Evolutionary conservation across 805 yeast species (phyloP).

Genomic region (Sugiyamaella lignohabitans): DNA sequence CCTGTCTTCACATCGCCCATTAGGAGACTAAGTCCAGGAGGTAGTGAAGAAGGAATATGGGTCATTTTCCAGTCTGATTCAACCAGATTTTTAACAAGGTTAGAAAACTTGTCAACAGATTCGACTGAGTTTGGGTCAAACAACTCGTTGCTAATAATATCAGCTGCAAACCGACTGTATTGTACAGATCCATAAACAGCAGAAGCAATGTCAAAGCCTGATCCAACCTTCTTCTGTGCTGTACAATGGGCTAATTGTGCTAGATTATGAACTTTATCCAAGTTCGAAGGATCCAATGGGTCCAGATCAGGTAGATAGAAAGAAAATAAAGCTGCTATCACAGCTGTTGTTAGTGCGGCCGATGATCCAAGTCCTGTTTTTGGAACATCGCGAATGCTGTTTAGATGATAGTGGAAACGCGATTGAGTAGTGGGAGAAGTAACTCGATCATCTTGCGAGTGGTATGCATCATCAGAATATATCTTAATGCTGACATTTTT

Average conservation of each 20-base stretch:
- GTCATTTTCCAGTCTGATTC: conserved; percentile 50
- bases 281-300: conserved; percentile 30
- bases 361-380: conserved; percentile 96
- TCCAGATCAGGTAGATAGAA: conserved; percentile 25
- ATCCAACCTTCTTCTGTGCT: conserved; percentile 93
- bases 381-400: conserved; percentile 62
- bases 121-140: conserved; percentile 22
- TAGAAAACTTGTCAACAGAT: conserved; percentile 26
- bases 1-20: conserved; percentile 96
- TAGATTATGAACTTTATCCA: conserved; percentile 60
- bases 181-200: conserved; percentile 87
- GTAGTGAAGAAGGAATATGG: conserved; percentile 54
- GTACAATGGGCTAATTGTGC: conserved; percentile 87
- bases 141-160: conserved; percentile 27
- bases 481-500: conserved; percentile 48
- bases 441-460: conserved; percentile 56
- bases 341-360: conserved; percentile 82
- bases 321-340: conserved; percentile 62
- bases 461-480: conserved; percentile 84
- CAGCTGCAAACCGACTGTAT: conserved; percentile 69
- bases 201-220: conserved; percentile 96
- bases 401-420: conserved; percentile 53
- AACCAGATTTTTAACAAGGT: conserved; percentile 36
- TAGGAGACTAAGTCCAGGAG: conserved; percentile 58
- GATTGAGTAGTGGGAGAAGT: conserved; percentile 26